Evolutionary conservation across 805 yeast genomes (phyloP).

Genomic region (Monosporozyma aerobia): DNA sequence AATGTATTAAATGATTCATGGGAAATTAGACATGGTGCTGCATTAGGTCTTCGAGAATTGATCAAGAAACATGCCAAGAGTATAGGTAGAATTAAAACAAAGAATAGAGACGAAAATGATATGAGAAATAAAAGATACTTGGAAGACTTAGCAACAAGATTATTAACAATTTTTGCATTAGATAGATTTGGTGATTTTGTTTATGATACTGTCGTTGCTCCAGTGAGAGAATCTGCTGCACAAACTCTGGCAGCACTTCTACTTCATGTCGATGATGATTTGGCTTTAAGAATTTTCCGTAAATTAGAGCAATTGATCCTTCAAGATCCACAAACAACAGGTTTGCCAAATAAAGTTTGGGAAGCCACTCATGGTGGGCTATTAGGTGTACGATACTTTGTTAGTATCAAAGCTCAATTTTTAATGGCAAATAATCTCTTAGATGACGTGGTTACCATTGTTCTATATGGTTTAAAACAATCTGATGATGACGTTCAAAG

Average conservation of each 20-base stretch:
- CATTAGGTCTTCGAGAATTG: constrained; percentile 77
- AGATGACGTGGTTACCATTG: constrained; percentile 71
- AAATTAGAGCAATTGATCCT: constrained; percentile 60
- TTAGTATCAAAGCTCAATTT: constrained; percentile 78
- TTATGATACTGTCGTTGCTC: constrained; percentile 95
- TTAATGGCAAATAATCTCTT: constrained; percentile 48
- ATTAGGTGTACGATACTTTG: constrained; percentile 86
- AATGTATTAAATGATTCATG: constrained; percentile 80
- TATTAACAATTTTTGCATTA: constrained; percentile 78
- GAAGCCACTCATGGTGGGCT: constrained; percentile 98
- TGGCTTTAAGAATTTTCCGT: constrained; percentile 52
- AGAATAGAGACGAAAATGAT: constrained; percentile 52
- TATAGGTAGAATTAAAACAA: constrained; percentile 73
- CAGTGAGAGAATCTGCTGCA: constrained; percentile 94
- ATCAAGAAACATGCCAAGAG: constrained; percentile 69
- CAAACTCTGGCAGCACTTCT: constrained; percentile 87
- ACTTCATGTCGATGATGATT: constrained; percentile 51
- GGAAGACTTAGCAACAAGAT: constrained; percentile 80
- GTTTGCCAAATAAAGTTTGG: constrained; percentile 54
- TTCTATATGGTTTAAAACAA: constrained; percentile 70
- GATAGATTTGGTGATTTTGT: constrained; percentile 97
- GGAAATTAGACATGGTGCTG: constrained; percentile 96
- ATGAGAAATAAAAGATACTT: constrained; percentile 55
- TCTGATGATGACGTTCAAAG: constrained; percentile 94
- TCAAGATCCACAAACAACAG: constrained; percentile 41